phyloP scores from a whole-genome alignment of 176 grass and related monocot species.

The Carex kokanica region DNA sequence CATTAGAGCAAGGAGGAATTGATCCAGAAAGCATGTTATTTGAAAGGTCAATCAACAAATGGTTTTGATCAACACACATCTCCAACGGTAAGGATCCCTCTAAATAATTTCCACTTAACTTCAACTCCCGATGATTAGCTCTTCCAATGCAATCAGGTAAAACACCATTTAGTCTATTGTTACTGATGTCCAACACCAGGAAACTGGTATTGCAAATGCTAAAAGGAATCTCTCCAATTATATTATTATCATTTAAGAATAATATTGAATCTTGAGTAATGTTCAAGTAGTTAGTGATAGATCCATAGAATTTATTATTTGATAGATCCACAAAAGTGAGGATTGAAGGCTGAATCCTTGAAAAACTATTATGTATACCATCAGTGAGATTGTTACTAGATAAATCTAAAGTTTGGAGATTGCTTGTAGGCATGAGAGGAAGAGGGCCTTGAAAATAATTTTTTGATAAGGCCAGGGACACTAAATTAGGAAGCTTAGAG shows the following conservation, averaged over 20 bases:
- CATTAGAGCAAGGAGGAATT: no score
- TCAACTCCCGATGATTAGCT: not conserved
- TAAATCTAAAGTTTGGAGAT: not conserved
- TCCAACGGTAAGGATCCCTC: not conserved
- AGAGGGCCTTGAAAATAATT: not conserved
- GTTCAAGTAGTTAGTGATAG: not conserved
- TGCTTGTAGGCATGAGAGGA: not conserved
- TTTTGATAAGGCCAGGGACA: not conserved
- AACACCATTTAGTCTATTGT: not conserved
- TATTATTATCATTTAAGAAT: no score
- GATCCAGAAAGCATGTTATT: no score
- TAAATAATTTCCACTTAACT: not conserved
- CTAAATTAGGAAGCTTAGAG: slow-evolving; percentile 17
- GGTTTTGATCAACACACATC: not conserved
- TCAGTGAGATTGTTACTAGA: slow-evolving; percentile 24
- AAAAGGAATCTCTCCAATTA: not conserved
- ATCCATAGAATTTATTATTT: not conserved
- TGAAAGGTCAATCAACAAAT: no score
- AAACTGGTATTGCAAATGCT: not conserved
- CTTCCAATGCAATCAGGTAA: not conserved
- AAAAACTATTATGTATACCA: slow-evolving; percentile 12
- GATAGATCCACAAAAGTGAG: not conserved
- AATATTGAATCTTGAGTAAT: no score
- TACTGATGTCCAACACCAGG: not conserved
- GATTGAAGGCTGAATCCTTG: not conserved